Evolutionary conservation across 768 basidiomycete species (phyloP), one percentile per base, ranked within the genome.

Genomic region (Cyclocybe aegerita): DNA sequence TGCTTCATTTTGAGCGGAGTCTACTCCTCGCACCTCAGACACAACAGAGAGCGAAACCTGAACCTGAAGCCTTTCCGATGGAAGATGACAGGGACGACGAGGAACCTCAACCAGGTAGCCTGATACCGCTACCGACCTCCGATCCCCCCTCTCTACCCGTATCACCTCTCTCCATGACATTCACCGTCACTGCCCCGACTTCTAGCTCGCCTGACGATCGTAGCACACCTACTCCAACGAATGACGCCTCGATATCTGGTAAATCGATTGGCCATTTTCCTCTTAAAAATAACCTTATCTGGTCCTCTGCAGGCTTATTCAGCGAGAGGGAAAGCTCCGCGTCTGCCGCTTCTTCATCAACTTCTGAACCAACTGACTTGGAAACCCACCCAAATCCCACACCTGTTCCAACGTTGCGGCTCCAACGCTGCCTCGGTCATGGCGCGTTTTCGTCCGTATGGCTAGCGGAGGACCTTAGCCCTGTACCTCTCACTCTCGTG

Each of bases 361-460:
- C 50, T 39, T 11, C 47, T 47, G 34, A 49, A n/a, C 12, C 44
- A 14, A 12, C 16, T 8, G 15, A 41, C 11, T 41, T 45, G 14
- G 38, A 44, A 2, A 38, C 60, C 9, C 23, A 44, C 5, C 35
- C 44, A 17, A 17, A 53, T 32, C 31, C 58, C 46, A 38, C 52
- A 23, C 40, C 61, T 48, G 55, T 59, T 2, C 63, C 70, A n/a
- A 65, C 73, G 12, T 69, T 85, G 12, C 70, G 70, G 15, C 78
- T 90, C 7, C 56, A 81, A 30, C 73, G 72, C 1, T 66, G 73
- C 3, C 74, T 92, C 2, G 89, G 89, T 15, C 78, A 81, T 33
- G 89, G 89, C 37, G 80, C 87, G 1, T 92, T 92, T 65, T 85
- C 82, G 41, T 76, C 76, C 42, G 89, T 92, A 10, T 90, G 88